A percentile compares a stretch with the other conserved stretches of the same genome.
phyloP scores from a whole-genome alignment of 352 stramenopile genomes.

The Plasmopara halstedii region DNA sequence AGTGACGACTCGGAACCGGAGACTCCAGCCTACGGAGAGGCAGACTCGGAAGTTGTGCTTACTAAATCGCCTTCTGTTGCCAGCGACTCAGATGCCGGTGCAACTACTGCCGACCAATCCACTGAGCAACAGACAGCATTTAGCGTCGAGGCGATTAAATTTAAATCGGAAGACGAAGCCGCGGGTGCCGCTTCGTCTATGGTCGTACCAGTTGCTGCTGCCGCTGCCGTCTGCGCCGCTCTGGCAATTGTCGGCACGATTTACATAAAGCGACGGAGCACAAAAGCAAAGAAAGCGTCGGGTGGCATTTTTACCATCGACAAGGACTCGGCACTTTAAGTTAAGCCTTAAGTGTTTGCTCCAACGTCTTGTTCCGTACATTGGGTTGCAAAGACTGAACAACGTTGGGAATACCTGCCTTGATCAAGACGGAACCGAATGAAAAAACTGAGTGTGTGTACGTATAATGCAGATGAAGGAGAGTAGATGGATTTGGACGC shows the following conservation, averaged over 20 bases:
- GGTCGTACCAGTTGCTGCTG: conserved; percentile 21
- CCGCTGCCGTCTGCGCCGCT: conserved; percentile 31
- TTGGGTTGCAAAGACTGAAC: conserved; percentile 2
- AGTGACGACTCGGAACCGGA: conserved; percentile 5
- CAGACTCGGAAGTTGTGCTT: conserved; percentile 13
- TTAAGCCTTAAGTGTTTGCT: not conserved
- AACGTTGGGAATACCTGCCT: too few relatives aligned
- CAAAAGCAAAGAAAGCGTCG: conserved; percentile 36
- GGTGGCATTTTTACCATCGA: conserved; percentile 69
- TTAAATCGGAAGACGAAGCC: conserved; percentile 22
- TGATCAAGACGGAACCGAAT: too few relatives aligned
- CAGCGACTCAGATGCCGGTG: conserved; percentile 16
- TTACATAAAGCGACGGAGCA: conserved; percentile 60
- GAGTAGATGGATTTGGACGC: conserved; percentile 26
- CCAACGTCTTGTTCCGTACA: conserved; percentile 18
- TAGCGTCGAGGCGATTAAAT: conserved; percentile 26
- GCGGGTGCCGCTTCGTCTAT: not conserved
- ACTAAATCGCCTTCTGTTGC: conserved; percentile 31
- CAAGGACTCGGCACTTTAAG: conserved; percentile 71
- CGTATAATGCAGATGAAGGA: conserved; percentile 28
- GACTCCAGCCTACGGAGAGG: not conserved
- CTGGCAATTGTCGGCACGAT: conserved; percentile 38
- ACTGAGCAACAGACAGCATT: conserved; percentile 22
- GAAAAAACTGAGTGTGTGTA: conserved; percentile 26
- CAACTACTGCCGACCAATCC: conserved; percentile 18